Percentiles rank a stretch among this genome's conserved stretches.
Conservation (phyloP, 1,284 basidiomycete genomes). For the Fomitopsis pinicola region DNA sequence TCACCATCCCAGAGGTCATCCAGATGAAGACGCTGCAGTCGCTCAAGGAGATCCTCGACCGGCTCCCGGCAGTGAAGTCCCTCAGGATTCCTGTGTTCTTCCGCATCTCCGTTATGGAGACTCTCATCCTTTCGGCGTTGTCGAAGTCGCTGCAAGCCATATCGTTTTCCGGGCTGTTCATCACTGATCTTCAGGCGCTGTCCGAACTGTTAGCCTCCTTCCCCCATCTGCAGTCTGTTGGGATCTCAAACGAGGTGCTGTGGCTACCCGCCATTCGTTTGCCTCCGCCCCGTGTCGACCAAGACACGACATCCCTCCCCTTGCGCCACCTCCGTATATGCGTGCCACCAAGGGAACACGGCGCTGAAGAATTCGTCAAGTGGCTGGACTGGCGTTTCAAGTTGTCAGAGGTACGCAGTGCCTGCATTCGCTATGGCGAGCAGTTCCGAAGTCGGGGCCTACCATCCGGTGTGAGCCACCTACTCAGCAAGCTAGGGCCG, state of each 20-base stretch:
- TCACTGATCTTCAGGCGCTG: background rate
- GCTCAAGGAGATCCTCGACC: background rate
- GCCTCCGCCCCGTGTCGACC: background rate
- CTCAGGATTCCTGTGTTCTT: background rate
- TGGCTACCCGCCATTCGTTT: background rate
- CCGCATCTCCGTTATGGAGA: background rate
- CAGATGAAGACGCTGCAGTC: background rate
- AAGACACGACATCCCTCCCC: background rate
- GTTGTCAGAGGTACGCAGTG: background rate
- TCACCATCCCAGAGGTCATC: background rate
- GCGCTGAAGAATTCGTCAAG: background rate
- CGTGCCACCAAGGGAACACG: background rate
- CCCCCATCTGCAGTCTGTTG: background rate
- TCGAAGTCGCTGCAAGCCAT: background rate
- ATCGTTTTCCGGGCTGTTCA: background rate
- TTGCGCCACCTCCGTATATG: background rate
- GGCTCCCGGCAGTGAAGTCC: background rate
- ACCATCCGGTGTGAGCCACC: background rate
- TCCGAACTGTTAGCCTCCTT: background rate
- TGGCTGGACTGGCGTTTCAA: background rate
- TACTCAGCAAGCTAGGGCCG: background rate
- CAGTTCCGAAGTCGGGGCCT: background rate
- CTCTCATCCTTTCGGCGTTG: background rate
- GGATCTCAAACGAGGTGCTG: background rate
- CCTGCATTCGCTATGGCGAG: background rate